Base-by-base conservation (phyloP, 2,329 filamentous ascomycete genomes). In the Pezicula rhizophila region DNA sequence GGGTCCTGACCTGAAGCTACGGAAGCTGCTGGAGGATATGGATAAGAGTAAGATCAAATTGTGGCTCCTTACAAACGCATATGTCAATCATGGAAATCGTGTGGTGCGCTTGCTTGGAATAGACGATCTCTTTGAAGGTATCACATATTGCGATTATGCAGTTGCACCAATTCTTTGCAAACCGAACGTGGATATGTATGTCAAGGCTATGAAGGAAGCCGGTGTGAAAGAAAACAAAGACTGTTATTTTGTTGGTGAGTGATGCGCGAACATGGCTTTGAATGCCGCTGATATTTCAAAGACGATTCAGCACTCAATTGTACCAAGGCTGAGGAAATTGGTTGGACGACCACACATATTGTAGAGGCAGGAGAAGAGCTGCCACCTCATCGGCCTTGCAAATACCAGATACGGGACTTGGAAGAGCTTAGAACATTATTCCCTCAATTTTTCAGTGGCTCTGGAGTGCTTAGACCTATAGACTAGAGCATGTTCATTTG, bases 1-100 rank as follows among this genome's bases (percentile, higher is more conserved):
- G 64, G 84, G 84, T 63, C 88, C 89, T 0, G 82, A 95, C 60
- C 78, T 83, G 0, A 75, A 83, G 60, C 74, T 97, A 38, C 84
- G 89, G 44, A 74, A 78, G 61, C 69, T 99, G 41, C 80, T 99
- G 5, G 75, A 85, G 65, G 87, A 91, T 56, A 83, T 99, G 47
- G 91, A 99, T 68, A 84, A 69, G 51, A 79, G 73, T 61, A 95
- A 95, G 65, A 87, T 96, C 55, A 89, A 82, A 55, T 73, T 90
- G 26, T 99, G 95, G 93, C 80, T 99, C 2, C 85, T 99, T 61
- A 99, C 95, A 2, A 99, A 99, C 63, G 93, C 95, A 18, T 96
- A 99, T 62, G 74, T 95, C 55, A 97, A 77, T 31, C 93, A 99
- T 62, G 93, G 82, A 28, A 84, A 80, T 62, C 74, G 90, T 38